These are phyloP conservation scores for Heritiera fomes DNA, from an alignment of 345 rosid species.

Conservation along the genomic window DNA sequence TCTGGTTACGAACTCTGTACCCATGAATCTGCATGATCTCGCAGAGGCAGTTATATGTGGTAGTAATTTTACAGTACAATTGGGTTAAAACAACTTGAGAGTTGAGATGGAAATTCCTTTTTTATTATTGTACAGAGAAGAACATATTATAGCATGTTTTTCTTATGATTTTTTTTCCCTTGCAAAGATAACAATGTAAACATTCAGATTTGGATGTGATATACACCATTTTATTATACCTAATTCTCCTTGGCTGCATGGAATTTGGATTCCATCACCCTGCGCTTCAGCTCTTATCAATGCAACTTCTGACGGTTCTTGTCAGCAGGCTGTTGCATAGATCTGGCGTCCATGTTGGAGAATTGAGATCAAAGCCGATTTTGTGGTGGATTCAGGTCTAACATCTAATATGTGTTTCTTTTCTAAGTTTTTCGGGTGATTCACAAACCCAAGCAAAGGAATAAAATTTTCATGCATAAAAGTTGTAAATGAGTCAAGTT, in stretches of 20 bases:
- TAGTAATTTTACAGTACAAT: neutral
- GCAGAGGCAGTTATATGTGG: neutral
- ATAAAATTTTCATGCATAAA: no score
- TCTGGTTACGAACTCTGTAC: slow-evolving; percentile 73
- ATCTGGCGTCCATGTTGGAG: neutral
- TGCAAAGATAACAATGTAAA: slow-evolving; percentile 7
- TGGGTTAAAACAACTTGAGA: neutral
- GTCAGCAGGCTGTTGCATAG: neutral
- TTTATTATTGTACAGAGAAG: slow-evolving; percentile 18
- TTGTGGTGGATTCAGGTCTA: neutral
- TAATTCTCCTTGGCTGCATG: neutral
- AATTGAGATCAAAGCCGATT: neutral
- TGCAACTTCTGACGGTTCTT: neutral
- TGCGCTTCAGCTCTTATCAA: neutral
- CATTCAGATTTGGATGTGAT: neutral
- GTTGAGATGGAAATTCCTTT: neutral
- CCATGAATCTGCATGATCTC: slow-evolving; percentile 36
- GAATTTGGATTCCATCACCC: neutral
- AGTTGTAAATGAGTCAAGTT: no score
- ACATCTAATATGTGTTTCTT: neutral
- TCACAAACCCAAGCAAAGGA: neutral
- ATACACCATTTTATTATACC: neutral
- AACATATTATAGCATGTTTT: slow-evolving; percentile 10
- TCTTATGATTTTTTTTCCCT: neutral
- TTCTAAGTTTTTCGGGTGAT: neutral